Conservation (phyloP, 371 early-diverging fungal species). For the Rhizopus arrhizus region DNA sequence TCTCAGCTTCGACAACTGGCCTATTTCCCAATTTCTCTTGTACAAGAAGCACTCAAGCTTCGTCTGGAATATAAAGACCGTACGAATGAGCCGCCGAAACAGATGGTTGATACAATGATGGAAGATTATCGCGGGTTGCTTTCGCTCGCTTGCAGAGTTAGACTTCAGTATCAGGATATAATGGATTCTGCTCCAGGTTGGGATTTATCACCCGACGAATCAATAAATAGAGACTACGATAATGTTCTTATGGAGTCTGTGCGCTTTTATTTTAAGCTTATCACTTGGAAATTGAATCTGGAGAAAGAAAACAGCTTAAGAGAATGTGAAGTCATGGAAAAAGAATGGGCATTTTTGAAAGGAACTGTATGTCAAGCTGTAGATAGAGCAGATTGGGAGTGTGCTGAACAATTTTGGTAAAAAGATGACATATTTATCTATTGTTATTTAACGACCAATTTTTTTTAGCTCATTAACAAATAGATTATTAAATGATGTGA, state of each 20-base stretch:
- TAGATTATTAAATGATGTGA: slow-evolving; percentile 49
- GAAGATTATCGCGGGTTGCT: slow-evolving; percentile 79
- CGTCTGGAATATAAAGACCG: slow-evolving; percentile 76
- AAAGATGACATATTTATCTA: neutral
- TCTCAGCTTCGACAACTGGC: slow-evolving; percentile 71
- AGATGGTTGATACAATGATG: slow-evolving; percentile 79
- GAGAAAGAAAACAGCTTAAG: slow-evolving; percentile 64
- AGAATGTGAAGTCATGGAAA: slow-evolving; percentile 80
- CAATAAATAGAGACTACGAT: slow-evolving; percentile 70
- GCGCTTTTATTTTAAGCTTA: slow-evolving; percentile 78
- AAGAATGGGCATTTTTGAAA: slow-evolving; percentile 77
- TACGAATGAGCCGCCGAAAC: slow-evolving; percentile 68
- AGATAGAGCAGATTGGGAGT: slow-evolving; percentile 74
- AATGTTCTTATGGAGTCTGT: slow-evolving; percentile 69
- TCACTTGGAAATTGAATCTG: slow-evolving; percentile 67
- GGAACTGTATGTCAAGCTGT: slow-evolving; percentile 70
- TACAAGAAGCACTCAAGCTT: slow-evolving; percentile 78
- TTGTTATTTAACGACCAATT: neutral
- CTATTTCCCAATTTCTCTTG: slow-evolving; percentile 75
- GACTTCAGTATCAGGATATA: slow-evolving; percentile 68
- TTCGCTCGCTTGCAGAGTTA: slow-evolving; percentile 72
- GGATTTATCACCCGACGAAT: slow-evolving; percentile 58
- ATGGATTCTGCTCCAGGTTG: slow-evolving; percentile 71
- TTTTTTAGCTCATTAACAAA: slow-evolving; percentile 47
- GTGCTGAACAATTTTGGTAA: slow-evolving; percentile 79